Base-by-base conservation (phyloP, 352 stramenopile species). In the Elongisporangium anandrum region DNA sequence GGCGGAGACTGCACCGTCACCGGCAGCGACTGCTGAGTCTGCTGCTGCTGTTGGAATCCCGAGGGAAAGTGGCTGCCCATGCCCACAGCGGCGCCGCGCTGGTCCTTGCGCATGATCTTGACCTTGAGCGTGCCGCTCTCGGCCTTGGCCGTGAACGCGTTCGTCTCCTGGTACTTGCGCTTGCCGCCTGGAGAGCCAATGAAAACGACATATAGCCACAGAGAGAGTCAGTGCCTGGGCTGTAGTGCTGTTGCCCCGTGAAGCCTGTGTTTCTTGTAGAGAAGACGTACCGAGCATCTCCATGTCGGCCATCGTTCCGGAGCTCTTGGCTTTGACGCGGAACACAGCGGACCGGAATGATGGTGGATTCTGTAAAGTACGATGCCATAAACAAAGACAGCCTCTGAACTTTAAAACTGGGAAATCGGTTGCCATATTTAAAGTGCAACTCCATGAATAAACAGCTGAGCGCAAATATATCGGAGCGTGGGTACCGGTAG, bases 81-180 rank as follows among this genome's bases (percentile, higher is more conserved):
- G 10, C 34, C 10, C 1, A 22, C 49, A 38, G 26, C 15, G 20
- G 16, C 19, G 23, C 49, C 52, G 16, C 48, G 54, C 56, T 78
- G 61, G 38, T 80, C 75, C 47, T 79, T 82, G n/a, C 81, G 74
- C 52, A 84, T 50, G 64, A 94, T 90, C 73, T 92, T 92, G 70
- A 94, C 81, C 52, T 77, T 80, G 34, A 94, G 73, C 19, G 82
- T 86, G 21, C 85, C 85, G 16, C 51, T 88, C 68, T 92, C 85
- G 4, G 81, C 82, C 54, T 87, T 82, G 57, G 85, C 85, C 2
- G 81, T 91, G 49, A 94, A 73, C 19, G 82, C 69, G 50, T 87
- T 89, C 34, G 34, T 45, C 59, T 92, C 81, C 55, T 85, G 85
- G 72, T 72, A 81, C 63, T 90, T 92, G 59, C 74, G 79, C 68